A percentile compares a stretch with the other conserved stretches of the same genome.
phyloP scores from a whole-genome alignment of 2,329 filamentous ascomycete species.

The Tolypocladium pustulatum region DNA sequence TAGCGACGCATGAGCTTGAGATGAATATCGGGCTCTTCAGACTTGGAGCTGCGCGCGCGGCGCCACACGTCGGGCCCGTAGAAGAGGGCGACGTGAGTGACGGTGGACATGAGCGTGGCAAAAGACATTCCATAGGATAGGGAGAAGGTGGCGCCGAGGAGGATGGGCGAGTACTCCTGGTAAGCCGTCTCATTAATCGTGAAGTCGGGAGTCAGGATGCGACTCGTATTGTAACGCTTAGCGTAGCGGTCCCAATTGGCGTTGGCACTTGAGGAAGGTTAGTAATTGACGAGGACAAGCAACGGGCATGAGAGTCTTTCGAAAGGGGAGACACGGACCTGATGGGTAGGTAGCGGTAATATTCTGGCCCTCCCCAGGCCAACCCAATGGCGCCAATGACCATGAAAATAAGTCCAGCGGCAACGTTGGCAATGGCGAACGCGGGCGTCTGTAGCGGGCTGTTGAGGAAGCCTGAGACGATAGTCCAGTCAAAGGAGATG shows the following conservation, averaged over 20 bases:
- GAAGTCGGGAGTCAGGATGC: conserved; percentile 39
- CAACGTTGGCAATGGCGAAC: background rate
- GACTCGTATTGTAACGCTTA: conserved; percentile 43
- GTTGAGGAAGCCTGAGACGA: background rate
- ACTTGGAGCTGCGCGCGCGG: conserved; percentile 5
- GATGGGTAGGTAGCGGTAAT: background rate
- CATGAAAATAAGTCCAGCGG: background rate
- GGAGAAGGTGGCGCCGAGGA: conserved; percentile 41
- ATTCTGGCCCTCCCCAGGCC: background rate
- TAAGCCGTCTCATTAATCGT: conserved; percentile 45
- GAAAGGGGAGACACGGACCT: background rate
- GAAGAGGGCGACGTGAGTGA: conserved; percentile 40
- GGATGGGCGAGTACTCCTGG: conserved; percentile 42
- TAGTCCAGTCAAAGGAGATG: conserved; percentile 50
- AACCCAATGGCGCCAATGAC: background rate
- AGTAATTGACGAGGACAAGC: background rate
- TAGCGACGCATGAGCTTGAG: conserved; percentile 44
- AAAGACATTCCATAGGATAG: conserved; percentile 46
- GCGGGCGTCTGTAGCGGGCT: background rate
- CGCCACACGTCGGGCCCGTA: conserved; percentile 36
- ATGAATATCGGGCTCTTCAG: conserved; percentile 34
- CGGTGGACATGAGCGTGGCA: conserved; percentile 38
- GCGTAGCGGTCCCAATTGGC: background rate
- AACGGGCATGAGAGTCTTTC: background rate
- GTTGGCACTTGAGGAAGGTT: background rate